Evolutionary conservation across 2,329 filamentous ascomycete genomes (phyloP), one percentile per base, ranked within the genome.

Genomic region (Aspergillus flavus): DNA sequence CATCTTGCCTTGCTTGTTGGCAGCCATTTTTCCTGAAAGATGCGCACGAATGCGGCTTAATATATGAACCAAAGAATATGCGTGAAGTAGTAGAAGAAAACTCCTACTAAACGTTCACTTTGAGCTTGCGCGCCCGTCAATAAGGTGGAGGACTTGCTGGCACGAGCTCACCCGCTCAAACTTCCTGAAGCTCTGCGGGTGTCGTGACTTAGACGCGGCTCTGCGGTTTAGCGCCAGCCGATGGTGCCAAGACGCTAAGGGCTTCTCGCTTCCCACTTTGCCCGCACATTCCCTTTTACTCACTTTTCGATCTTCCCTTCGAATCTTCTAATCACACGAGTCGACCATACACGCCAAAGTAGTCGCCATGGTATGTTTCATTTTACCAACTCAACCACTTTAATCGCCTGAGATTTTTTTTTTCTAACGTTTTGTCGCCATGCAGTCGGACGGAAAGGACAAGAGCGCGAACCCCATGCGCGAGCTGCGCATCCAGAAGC

Each of bases 401-500:
- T 39, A 14, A 39, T 23, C 32, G 30, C 32, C 52, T 19, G 26
- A 55, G 32, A 55, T n/a, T 36, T 36, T n/a, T 16, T 16, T 55
- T 55, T 55, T 55, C 34, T 55, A 58, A 64, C 62, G 57, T 56
- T 63, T 30, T 39, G 32, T 74, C 72, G 73, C 68, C 61, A 80
- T 82, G 76, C 77, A 87, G 84, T 86, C 91, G 83, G 92, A 94
- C 82, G 79, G 80, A 78, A 85, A 84, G 78, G 85, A 88, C 78
- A 97, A 98, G 89, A 83, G 87, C 82, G 86, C 87, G 83, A 99
- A 99, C 90, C 94, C 95, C 87, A 99, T 99, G 95, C 92, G 94
- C 87, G 94, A 99, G 87, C 92, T 98, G 82, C 93, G 93, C 87
- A 95, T 97, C 86, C 93, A 96, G 87, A 97, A 97, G 89, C 92